These are phyloP conservation scores for grape (Vitis vinifera) DNA, from an alignment of 164 flowering plant species.

Conservation along the genomic window ASM3070453v1 NC_081810.1:22065501-22066000, in stretches of 20 bases:
- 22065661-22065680: neutral
- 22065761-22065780: neutral
- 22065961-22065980: no score
- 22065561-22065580: neutral
- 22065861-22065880: neutral
- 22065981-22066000: no score
- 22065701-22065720: neutral
- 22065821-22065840: neutral
- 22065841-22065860: neutral
- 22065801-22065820: conserved; percentile 1
- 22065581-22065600: no score
- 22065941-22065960: no score
- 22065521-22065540: neutral
- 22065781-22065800: conserved; percentile 25
- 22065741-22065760: neutral
- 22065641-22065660: neutral
- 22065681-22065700: conserved; percentile 8
- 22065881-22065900: neutral
- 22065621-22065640: neutral
- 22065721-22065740: conserved; percentile 2
- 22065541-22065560: conserved; percentile 6
- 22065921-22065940: neutral
- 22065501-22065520: conserved; percentile 16
- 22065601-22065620: neutral
- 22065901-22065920: neutral